phyloP scores from a whole-genome alignment of 345 rosid species.

The Combretum micranthum region DNA sequence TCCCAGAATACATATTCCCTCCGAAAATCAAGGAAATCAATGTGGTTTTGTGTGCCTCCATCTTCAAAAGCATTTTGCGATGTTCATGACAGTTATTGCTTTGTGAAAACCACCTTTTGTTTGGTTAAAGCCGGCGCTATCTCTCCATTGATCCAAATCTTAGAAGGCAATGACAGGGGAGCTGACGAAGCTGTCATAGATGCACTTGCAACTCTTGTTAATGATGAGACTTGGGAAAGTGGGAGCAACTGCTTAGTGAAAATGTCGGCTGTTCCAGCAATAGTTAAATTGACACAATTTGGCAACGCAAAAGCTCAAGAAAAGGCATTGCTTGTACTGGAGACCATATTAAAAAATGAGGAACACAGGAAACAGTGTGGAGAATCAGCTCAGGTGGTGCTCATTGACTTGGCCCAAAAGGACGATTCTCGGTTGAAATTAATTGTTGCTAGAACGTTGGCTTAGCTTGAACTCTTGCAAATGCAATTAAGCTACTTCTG shows the following conservation, averaged over 20 bases:
- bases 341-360: slow-evolving; percentile 37
- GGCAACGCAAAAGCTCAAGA: slow-evolving; percentile 41
- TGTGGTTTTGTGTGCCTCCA: slow-evolving; percentile 40
- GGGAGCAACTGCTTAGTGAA: slow-evolving; percentile 46
- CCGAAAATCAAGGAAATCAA: slow-evolving; percentile 27
- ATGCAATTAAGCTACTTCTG: slow-evolving; percentile 57
- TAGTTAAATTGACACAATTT: slow-evolving; percentile 33
- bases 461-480: slow-evolving; percentile 49
- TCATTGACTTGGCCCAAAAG: slow-evolving; percentile 51
- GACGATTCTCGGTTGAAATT: slow-evolving; percentile 40
- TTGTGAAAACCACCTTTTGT: slow-evolving; percentile 45
- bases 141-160: slow-evolving; percentile 30
- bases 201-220: slow-evolving; percentile 46
- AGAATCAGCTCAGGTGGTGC: slow-evolving; percentile 44
- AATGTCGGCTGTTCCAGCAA: slow-evolving; percentile 27
- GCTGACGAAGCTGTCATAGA: slow-evolving; percentile 48
- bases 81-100: slow-evolving; percentile 48
- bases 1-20: slow-evolving; percentile 51
- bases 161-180: slow-evolving; percentile 43
- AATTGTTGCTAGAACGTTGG: slow-evolving; percentile 36
- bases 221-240: slow-evolving; percentile 49
- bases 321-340: slow-evolving; percentile 51
- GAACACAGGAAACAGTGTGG: slow-evolving; percentile 34
- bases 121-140: slow-evolving; percentile 54
- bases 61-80: slow-evolving; percentile 34